These are phyloP conservation scores for Dothistroma septosporum DNA, from an alignment of 2,329 filamentous ascomycete genomes.

Conservation along the genomic window DNA sequence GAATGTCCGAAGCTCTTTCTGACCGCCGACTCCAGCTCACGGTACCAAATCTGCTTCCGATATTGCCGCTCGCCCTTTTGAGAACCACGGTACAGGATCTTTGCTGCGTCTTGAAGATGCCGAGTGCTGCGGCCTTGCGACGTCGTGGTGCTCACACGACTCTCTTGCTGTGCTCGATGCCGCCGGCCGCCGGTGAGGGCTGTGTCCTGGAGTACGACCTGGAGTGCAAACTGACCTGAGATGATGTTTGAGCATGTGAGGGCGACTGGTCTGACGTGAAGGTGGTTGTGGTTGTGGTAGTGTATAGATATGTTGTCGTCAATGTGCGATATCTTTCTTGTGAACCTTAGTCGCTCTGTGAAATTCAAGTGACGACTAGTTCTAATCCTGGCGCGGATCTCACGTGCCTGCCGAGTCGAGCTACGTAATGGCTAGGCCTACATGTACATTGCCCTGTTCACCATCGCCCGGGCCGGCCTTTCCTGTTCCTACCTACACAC, in stretches of 20 bases:
- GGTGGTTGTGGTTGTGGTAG: background rate
- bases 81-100: background rate
- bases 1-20: conserved; percentile 30
- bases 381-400: no score
- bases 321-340: no score
- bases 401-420: background rate
- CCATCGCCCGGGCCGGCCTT: background rate
- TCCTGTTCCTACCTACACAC: conserved; percentile 1
- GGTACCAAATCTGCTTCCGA: background rate
- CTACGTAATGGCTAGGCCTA: no score
- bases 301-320: background rate
- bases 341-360: no score
- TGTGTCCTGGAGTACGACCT: background rate
- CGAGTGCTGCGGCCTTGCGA: background rate
- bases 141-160: background rate
- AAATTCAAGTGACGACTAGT: no score
- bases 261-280: background rate
- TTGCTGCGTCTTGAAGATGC: background rate
- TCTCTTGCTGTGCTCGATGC: background rate
- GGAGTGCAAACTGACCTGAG: background rate
- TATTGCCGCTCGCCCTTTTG: background rate
- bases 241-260: background rate
- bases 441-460: no score
- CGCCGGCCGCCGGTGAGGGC: background rate
- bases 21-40: conserved; percentile 15